phyloP scores from a whole-genome alignment of 768 basidiomycete species.

The Pleurotus tuber-regium region DNA sequence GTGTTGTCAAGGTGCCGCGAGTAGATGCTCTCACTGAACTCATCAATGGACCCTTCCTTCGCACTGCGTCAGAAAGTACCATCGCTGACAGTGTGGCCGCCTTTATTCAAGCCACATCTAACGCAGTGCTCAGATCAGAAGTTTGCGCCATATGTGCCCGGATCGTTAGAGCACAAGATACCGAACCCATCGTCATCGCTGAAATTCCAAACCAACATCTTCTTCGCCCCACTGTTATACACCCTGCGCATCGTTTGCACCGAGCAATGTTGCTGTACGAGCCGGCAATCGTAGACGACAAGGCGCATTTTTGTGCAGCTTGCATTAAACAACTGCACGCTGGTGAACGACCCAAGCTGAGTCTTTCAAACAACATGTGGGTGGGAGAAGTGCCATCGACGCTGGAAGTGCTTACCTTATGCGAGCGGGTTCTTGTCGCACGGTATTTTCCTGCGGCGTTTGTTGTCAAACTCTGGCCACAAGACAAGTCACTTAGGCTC shows the following conservation, averaged over 20 bases:
- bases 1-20: no score
- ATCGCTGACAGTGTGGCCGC: neutral
- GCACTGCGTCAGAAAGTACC: neutral
- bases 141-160: neutral
- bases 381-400: conserved; percentile 29
- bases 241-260: neutral
- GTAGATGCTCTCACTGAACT: no score
- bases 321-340: conserved; percentile 6
- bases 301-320: conserved; percentile 9
- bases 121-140: neutral
- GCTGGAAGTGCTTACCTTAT: conserved; percentile 26
- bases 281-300: neutral
- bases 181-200: neutral
- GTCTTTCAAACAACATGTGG: conserved; percentile 40
- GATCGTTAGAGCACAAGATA: neutral
- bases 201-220: neutral
- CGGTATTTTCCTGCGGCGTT: conserved; percentile 28
- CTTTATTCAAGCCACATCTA: neutral
- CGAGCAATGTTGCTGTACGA: neutral
- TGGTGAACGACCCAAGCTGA: conserved; percentile 15
- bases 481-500: conserved; percentile 10
- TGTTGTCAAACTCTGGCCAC: conserved; percentile 36
- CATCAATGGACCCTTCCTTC: neutral
- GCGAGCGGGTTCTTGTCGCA: conserved; percentile 33
- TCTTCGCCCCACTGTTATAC: neutral